Evolutionary conservation across 306 rosid species (phyloP).

Genomic region (Lupinus albus): DNA sequence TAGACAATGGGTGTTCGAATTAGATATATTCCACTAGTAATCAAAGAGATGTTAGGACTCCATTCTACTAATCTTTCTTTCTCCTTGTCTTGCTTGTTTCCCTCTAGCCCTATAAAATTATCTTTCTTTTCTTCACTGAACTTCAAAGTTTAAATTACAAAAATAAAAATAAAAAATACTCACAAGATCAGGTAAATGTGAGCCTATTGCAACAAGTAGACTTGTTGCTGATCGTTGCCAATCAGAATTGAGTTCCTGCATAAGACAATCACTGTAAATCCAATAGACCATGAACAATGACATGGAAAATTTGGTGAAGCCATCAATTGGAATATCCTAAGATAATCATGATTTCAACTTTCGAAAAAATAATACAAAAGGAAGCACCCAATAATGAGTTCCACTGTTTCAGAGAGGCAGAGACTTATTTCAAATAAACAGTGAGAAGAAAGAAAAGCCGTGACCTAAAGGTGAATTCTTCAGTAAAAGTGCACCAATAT

Average conservation of each 20-base stretch:
- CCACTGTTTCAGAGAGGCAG: background rate
- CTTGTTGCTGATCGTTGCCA: slow-evolving; percentile 95
- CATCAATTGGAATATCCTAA: slow-evolving; percentile 21
- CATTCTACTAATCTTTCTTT: slow-evolving; percentile 23
- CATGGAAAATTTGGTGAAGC: slow-evolving; percentile 21
- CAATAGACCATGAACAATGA: slow-evolving; percentile 25
- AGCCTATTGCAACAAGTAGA: slow-evolving; percentile 88
- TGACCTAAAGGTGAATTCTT: background rate
- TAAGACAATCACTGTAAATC: slow-evolving; percentile 35
- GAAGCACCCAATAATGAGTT: slow-evolving; percentile 8
- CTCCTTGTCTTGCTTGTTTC: slow-evolving; percentile 25
- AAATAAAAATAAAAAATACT: slow-evolving; percentile 44
- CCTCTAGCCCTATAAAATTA: slow-evolving; percentile 32
- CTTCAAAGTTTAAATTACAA: background rate
- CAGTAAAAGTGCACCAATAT: background rate
- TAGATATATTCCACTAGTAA: slow-evolving; percentile 29
- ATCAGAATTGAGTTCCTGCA: slow-evolving; percentile 81
- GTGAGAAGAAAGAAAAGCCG: slow-evolving; percentile 11
- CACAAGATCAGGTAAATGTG: slow-evolving; percentile 91
- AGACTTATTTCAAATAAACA: slow-evolving; percentile 30
- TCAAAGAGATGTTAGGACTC: slow-evolving; percentile 25
- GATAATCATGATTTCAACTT: slow-evolving; percentile 22
- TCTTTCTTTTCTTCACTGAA: slow-evolving; percentile 32
- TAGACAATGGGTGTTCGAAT: slow-evolving; percentile 19
- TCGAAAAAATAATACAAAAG: background rate